A percentile compares a stretch with the other conserved stretches of the same genome.
phyloP scores from a whole-genome alignment of 495 filamentous ascomycete genomes.

The Xylaria grammica region DNA sequence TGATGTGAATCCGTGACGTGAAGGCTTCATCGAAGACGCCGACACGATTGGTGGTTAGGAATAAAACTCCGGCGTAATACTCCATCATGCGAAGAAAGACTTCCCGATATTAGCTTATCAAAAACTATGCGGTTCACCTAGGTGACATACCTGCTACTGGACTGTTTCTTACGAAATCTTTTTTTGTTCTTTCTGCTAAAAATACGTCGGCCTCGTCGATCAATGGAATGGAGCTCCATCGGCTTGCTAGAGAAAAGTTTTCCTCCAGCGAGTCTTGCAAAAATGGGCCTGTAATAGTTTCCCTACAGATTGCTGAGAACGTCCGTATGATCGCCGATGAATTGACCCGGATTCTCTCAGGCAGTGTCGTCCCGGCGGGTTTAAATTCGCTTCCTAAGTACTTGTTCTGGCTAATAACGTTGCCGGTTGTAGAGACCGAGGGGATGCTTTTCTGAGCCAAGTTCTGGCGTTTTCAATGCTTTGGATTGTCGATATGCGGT shows the following conservation, averaged over 20 bases:
- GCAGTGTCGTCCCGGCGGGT: background rate
- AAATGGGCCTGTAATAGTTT: background rate
- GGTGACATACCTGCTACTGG: slow-evolving; percentile 40
- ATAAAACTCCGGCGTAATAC: slow-evolving; percentile 60
- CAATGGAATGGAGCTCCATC: slow-evolving; percentile 57
- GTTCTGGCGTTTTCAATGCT: background rate
- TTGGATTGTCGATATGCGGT: background rate
- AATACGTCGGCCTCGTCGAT: slow-evolving; percentile 66
- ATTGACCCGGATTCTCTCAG: slow-evolving; percentile 13
- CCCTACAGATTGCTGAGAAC: background rate
- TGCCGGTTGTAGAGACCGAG: background rate
- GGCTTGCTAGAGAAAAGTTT: slow-evolving; percentile 46
- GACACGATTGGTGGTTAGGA: slow-evolving; percentile 58
- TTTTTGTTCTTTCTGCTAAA: slow-evolving; percentile 46
- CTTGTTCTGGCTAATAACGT: no score
- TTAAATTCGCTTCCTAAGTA: no score
- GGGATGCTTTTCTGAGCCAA: background rate
- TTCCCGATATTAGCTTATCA: no score
- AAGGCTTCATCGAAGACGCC: slow-evolving; percentile 57
- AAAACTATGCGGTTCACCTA: background rate
- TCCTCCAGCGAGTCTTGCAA: slow-evolving; percentile 44
- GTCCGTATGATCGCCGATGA: background rate
- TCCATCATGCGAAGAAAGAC: slow-evolving; percentile 40
- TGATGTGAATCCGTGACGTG: slow-evolving; percentile 52
- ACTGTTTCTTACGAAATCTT: slow-evolving; percentile 55